Evolutionary conservation across 1,139 yeast genomes (phyloP).

Genomic region (Kluyveromyces marxianus): DNA sequence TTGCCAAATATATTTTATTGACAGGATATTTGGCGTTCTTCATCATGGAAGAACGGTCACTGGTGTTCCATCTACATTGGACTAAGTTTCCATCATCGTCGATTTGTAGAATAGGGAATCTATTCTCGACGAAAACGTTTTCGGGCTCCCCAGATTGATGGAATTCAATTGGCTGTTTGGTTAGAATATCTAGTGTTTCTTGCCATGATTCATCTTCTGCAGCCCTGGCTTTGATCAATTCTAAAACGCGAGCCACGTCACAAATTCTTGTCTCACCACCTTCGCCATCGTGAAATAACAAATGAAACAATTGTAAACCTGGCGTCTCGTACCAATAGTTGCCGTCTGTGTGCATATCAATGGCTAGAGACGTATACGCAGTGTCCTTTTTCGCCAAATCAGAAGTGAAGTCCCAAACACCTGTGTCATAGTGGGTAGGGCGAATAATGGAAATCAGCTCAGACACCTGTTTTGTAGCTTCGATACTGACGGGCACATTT

Average conservation of each 20-base stretch:
- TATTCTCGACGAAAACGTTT: constrained; percentile 24
- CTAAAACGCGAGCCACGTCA: constrained; percentile 43
- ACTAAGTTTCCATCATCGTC: constrained; percentile 46
- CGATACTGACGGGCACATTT: constrained; percentile 55
- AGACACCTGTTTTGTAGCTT: constrained; percentile 53
- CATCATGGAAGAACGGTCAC: constrained; percentile 39
- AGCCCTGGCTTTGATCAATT: constrained; percentile 6
- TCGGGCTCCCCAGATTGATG: constrained; percentile 71
- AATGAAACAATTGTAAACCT: constrained; percentile 65
- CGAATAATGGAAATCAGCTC: constrained; percentile 57
- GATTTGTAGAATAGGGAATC: constrained; percentile 56
- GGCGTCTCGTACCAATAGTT: constrained; percentile 77
- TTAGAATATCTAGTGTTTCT: constrained; percentile 47
- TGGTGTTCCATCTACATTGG: constrained; percentile 72
- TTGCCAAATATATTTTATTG: constrained; percentile 41
- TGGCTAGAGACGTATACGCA: constrained; percentile 65
- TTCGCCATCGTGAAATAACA: constrained; percentile 49
- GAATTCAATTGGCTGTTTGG: constrained; percentile 54
- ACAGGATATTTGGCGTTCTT: constrained; percentile 6
- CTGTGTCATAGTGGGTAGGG: constrained; percentile 66
- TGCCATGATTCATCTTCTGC: constrained; percentile 32
- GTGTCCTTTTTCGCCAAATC: constrained; percentile 66
- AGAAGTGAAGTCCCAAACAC: constrained; percentile 76
- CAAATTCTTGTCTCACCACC: constrained; percentile 73
- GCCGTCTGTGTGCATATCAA: constrained; percentile 68